Evolutionary conservation across 148 eudicot species (phyloP).

Genomic region (Cornus kousa): DNA sequence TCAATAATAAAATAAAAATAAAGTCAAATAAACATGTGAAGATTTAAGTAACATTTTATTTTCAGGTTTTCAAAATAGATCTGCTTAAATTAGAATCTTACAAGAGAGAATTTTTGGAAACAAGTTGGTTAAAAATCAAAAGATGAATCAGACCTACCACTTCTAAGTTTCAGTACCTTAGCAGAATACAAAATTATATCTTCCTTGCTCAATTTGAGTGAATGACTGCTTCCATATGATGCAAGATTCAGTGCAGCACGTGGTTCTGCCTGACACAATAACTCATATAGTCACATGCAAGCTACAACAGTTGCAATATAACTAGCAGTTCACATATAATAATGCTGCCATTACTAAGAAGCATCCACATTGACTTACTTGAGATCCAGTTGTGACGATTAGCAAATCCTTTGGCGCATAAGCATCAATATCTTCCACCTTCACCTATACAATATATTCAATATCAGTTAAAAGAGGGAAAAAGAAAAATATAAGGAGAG

Average conservation of each 20-base stretch:
- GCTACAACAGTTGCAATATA: background rate
- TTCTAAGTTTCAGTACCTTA: conserved; percentile 46
- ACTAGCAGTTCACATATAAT: background rate
- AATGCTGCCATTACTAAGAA: conserved; percentile 1
- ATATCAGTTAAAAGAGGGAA: background rate
- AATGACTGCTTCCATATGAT: conserved; percentile 91
- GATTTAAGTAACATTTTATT: background rate
- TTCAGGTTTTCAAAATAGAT: background rate
- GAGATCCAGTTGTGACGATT: conserved; percentile 97
- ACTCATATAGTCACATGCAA: conserved; percentile 31
- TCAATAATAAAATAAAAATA: no score
- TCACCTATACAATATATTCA: conserved; percentile 47
- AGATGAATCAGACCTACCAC: background rate
- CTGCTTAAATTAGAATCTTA: background rate
- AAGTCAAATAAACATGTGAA: background rate
- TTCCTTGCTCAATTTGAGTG: conserved; percentile 90
- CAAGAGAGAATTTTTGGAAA: background rate
- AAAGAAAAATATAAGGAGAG: conserved; percentile 1
- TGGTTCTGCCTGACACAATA: conserved; percentile 93
- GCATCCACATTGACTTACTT: conserved; percentile 59
- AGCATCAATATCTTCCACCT: conserved; percentile 93
- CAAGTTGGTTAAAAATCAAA: background rate
- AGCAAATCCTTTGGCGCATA: conserved; percentile 94
- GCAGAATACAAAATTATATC: conserved; percentile 92
- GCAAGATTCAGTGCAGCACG: conserved; percentile 99